Base-by-base conservation (phyloP, 805 yeast genomes). In the Candida namnaoensis region DNA sequence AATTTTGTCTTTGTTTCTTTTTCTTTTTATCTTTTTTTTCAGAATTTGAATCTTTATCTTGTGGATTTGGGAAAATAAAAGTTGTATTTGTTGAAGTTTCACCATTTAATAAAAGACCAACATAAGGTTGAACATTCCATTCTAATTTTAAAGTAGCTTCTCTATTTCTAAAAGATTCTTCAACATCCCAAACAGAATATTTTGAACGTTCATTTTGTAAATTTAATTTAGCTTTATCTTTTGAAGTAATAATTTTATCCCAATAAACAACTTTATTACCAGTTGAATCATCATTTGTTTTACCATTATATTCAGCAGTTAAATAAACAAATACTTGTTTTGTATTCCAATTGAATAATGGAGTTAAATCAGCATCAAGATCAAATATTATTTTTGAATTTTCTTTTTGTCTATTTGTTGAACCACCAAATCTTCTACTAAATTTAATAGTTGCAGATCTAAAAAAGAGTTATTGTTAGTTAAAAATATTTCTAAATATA, bases 301-400 rank as follows among this genome's bases (percentile, higher is more conserved):
- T 55, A 1, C 68, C 71, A 35, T 69, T 54, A 47, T 90, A 90
- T 55, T 87, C 91, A 2, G 95, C 95, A 3, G 95, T 85, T 47
- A 93, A 68, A 54, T 91, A 93, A 5, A 82, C 85, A 54, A 93
- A 91, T n/a, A 91, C 79, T 62, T 91, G 98, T 58, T 91, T 91
- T 11, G 99, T 93, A 64, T 91, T 93, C 96, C 97, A 91, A 61
- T 84, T 88, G 73, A 90, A 90, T 40, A 93, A 69, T 2, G 87
- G 80, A 2, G 85, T 58, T 46, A 91, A 68, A 61, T 91, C 96
- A 1, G 76, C 68, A 6, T 76, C 77, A 38, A 93, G 64, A 57
- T 87, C 95, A 54, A 93, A 88, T 11, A 65, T 64, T 34, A 88
- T 60, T 51, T 72, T 76, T 43, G 83, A 70, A 57, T 87, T 87